Evolutionary conservation across 257 asterid genomes (phyloP).

Genomic region (Thymus mandschuricus): DNA sequence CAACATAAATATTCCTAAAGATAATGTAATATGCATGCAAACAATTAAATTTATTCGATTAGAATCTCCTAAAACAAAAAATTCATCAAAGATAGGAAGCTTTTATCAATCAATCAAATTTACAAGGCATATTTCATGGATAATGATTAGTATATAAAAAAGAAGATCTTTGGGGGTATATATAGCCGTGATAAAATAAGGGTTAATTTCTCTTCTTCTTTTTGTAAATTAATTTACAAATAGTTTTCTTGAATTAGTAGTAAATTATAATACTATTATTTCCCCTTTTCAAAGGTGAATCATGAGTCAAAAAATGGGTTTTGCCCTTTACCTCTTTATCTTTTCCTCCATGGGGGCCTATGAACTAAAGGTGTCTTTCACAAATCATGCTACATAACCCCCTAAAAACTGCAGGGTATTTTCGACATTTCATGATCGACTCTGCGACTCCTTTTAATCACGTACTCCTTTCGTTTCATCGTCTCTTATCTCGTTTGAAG

Average conservation of each 20-base stretch:
- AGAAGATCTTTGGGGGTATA: slow-evolving; percentile 38
- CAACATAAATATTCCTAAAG: slow-evolving; percentile 41
- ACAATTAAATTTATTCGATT: slow-evolving; percentile 31
- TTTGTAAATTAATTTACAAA: slow-evolving; percentile 12
- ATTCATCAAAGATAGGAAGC: slow-evolving; percentile 34
- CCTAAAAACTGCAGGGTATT: slow-evolving; percentile 22
- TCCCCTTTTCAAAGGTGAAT: slow-evolving; percentile 54
- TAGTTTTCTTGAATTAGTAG: too few species aligned
- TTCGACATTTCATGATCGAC: slow-evolving; percentile 8
- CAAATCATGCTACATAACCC: slow-evolving; percentile 33
- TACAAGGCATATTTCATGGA: slow-evolving; percentile 40
- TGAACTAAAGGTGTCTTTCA: slow-evolving; percentile 51
- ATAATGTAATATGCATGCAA: slow-evolving; percentile 30
- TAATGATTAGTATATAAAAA: slow-evolving; percentile 45
- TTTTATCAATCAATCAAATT: slow-evolving; percentile 40
- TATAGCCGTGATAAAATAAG: slow-evolving; percentile 30
- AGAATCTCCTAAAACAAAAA: slow-evolving; percentile 44
- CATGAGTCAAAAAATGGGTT: slow-evolving; percentile 59
- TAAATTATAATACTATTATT: not conserved
- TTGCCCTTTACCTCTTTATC: slow-evolving; percentile 54
- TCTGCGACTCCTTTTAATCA: not conserved
- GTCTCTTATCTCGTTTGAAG: not conserved
- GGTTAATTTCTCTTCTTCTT: slow-evolving; percentile 17
- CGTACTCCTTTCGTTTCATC: too few species aligned
- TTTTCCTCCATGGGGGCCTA: slow-evolving; percentile 45